phyloP scores from a whole-genome alignment of 169 alveolate species.

The Plasmodium malariae region DNA sequence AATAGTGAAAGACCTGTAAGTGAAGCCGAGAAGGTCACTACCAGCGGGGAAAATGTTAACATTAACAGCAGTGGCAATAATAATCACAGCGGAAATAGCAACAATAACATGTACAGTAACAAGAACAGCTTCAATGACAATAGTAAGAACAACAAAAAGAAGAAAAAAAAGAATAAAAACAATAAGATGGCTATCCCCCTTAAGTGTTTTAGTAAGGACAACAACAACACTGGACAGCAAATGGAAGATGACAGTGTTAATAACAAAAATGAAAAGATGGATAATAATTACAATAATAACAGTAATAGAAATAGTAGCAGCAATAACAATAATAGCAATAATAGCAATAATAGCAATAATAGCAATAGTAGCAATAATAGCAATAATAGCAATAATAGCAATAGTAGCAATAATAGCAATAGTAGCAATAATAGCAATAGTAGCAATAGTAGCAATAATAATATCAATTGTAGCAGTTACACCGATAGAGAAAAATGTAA shows the following conservation, averaged over 20 bases:
- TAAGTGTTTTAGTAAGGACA: background rate
- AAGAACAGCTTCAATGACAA: background rate
- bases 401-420: too few relatives aligned
- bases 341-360: background rate
- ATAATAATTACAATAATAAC: background rate
- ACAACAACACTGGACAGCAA: too few relatives aligned
- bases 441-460: too few relatives aligned
- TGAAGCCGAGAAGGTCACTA: too few relatives aligned
- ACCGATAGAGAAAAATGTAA: too few relatives aligned
- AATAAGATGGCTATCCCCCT: background rate
- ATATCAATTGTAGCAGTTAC: too few relatives aligned
- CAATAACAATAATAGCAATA: constrained; percentile 1
- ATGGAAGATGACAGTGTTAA: background rate
- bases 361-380: background rate
- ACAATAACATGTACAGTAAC: background rate
- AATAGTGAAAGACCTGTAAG: too few relatives aligned
- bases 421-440: too few relatives aligned
- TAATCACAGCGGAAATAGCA: background rate
- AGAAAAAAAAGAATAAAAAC: background rate
- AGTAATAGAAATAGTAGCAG: background rate
- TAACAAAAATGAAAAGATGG: background rate
- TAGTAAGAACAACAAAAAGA: background rate
- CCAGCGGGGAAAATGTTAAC: background rate
- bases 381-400: background rate
- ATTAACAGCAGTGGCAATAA: background rate